Percentiles rank a stretch among this genome's conserved stretches.
These are phyloP conservation scores for Globisporangium paroecandrum DNA, from an alignment of 352 stramenopile genomes.

Conservation along the genomic window DNA sequence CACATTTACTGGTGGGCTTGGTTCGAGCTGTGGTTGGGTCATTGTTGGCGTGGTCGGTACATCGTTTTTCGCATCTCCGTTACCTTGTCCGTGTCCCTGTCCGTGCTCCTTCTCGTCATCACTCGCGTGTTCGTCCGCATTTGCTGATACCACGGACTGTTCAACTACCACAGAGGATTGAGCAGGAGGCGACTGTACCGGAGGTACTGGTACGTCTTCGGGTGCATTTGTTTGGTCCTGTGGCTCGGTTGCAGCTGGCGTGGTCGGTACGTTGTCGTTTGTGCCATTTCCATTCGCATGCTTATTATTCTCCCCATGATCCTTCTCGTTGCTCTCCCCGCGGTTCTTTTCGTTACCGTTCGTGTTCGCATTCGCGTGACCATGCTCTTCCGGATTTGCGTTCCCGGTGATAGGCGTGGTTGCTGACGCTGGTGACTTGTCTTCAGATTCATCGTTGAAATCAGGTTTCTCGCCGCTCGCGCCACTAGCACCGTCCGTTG, in stretches of 20 bases:
- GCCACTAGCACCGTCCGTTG: not conserved
- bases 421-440: not conserved
- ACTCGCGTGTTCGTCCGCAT: not conserved
- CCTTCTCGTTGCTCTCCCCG: not conserved
- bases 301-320: not conserved
- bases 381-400: not conserved
- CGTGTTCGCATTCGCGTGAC: not conserved
- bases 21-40: not conserved
- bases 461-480: not conserved
- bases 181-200: not conserved
- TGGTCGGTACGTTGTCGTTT: not conserved
- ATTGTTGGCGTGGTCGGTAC: not conserved
- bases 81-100: not conserved
- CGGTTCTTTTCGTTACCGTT: not conserved
- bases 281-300: not conserved
- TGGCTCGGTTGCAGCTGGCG: not conserved
- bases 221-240: not conserved
- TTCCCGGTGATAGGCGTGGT: not conserved
- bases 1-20: not conserved
- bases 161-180: not conserved
- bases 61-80: not conserved
- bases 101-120: too few relatives aligned
- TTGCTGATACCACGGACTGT: not conserved
- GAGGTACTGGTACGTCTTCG: not conserved
- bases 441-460: not conserved